These are phyloP conservation scores for Cadophora malorum DNA, from an alignment of 2,329 filamentous ascomycete genomes.

Conservation along the genomic window DNA sequence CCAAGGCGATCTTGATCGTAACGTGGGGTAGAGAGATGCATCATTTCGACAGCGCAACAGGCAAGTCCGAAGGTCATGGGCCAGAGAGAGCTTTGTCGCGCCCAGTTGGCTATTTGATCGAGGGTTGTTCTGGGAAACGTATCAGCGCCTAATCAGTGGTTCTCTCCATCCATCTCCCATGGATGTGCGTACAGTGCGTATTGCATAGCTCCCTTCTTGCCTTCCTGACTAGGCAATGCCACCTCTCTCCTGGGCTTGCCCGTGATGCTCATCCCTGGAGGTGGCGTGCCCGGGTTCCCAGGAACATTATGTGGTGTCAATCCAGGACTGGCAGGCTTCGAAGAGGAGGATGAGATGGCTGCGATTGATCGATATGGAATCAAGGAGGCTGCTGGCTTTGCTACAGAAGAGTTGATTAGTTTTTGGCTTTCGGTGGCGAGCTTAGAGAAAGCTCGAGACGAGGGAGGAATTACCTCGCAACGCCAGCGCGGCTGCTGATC, in stretches of 20 bases:
- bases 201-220: conserved; percentile 81
- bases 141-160: conserved; percentile 18
- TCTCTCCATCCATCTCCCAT: not conserved
- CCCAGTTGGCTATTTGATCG: conserved; percentile 84
- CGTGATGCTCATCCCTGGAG: conserved; percentile 54
- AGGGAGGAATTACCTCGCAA: conserved; percentile 48
- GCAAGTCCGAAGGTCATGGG: conserved; percentile 88
- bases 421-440: conserved; percentile 23
- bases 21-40: conserved; percentile 85
- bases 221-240: conserved; percentile 77
- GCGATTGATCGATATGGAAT: conserved; percentile 68
- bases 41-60: conserved; percentile 92
- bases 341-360: conserved; percentile 69
- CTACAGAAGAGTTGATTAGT: conserved; percentile 52
- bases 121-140: conserved; percentile 67
- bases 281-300: conserved; percentile 59
- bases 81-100: conserved; percentile 83
- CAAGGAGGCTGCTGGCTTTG: conserved; percentile 68
- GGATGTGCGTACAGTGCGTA: conserved; percentile 77
- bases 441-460: not conserved
- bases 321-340: conserved; percentile 64
- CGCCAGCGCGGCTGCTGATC: conserved; percentile 51
- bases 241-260: conserved; percentile 69
- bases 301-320: conserved; percentile 59
- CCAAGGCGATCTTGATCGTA: conserved; percentile 90